Evolutionary conservation across 106 monocot species (phyloP).

Genomic region (Cymbidium sinense): DNA sequence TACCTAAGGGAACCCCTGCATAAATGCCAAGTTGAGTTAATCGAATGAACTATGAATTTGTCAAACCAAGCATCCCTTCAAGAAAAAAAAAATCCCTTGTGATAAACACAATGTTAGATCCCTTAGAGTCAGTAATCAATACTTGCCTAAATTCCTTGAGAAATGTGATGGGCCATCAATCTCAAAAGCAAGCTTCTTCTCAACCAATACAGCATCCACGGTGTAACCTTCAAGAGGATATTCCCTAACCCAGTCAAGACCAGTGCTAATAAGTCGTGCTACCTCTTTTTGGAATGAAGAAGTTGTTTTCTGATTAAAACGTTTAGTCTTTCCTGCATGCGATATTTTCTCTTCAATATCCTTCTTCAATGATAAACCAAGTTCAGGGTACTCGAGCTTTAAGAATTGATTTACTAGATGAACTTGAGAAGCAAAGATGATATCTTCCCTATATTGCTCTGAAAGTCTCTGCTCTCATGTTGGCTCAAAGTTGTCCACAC

Average conservation of each 20-base stretch:
- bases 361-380: slow-evolving; percentile 39
- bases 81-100: neutral
- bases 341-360: slow-evolving; percentile 80
- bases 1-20: slow-evolving; percentile 79
- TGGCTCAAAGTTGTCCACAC: slow-evolving; percentile 66
- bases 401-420: slow-evolving; percentile 77
- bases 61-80: neutral
- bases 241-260: slow-evolving; percentile 81
- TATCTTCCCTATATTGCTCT: slow-evolving; percentile 79
- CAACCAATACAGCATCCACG: slow-evolving; percentile 71
- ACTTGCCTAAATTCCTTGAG: slow-evolving; percentile 79
- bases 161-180: slow-evolving; percentile 97
- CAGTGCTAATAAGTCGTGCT: slow-evolving; percentile 72
- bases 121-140: neutral
- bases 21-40: slow-evolving; percentile 1
- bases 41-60: neutral
- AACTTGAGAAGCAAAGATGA: slow-evolving; percentile 90
- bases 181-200: slow-evolving; percentile 88
- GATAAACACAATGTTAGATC: neutral
- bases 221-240: slow-evolving; percentile 82
- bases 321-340: slow-evolving; percentile 62
- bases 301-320: slow-evolving; percentile 82
- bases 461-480: slow-evolving; percentile 54
- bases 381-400: slow-evolving; percentile 76
- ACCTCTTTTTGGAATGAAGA: slow-evolving; percentile 98